phyloP scores from a whole-genome alignment of 1,284 basidiomycete species.

The Puccinia coronata region DNA sequence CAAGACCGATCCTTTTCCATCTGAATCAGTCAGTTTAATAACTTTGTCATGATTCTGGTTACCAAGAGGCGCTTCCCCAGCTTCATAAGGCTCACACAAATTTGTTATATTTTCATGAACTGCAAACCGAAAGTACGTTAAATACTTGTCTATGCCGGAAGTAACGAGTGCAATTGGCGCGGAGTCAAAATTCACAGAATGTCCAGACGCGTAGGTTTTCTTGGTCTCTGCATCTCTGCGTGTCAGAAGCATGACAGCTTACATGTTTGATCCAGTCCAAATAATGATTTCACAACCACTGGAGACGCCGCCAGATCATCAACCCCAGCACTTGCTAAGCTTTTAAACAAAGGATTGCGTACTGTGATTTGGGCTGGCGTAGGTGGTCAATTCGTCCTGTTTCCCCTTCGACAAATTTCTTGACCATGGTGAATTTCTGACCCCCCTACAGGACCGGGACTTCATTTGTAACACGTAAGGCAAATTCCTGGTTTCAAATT shows the following conservation, averaged over 20 bases:
- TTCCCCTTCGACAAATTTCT: background rate
- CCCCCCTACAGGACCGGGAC: constrained; percentile 29
- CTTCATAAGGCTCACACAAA: background rate
- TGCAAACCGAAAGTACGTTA: constrained; percentile 16
- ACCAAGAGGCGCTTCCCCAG: background rate
- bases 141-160: constrained; percentile 26
- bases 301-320: constrained; percentile 38
- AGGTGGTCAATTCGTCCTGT: background rate
- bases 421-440: background rate
- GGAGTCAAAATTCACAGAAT: constrained; percentile 30
- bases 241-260: background rate
- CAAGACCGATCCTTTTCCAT: constrained; percentile 18
- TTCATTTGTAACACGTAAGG: constrained; percentile 47
- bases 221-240: background rate
- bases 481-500: background rate
- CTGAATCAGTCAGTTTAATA: constrained; percentile 35
- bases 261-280: background rate
- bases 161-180: constrained; percentile 43
- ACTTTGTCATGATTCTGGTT: background rate
- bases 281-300: constrained; percentile 30
- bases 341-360: constrained; percentile 42
- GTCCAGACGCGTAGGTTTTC: constrained; percentile 39
- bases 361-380: constrained; percentile 50
- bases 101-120: background rate
- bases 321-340: constrained; percentile 34